phyloP scores from a whole-genome alignment of 345 rosid genomes.

The Sisymbrium altissimum region DNA sequence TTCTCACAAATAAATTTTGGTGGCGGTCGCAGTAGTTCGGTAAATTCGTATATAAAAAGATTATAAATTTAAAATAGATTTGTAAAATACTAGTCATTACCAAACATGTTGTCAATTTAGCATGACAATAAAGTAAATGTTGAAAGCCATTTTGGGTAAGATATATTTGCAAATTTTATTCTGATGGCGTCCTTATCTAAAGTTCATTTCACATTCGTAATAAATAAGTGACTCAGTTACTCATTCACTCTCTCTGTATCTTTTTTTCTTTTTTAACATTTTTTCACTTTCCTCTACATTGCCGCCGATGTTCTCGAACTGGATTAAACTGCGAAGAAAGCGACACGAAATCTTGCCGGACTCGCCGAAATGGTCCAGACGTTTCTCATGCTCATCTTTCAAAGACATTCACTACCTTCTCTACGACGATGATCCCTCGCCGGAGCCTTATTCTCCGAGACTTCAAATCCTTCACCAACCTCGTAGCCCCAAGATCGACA shows the following conservation, averaged over 20 bases:
- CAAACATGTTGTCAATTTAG: neutral
- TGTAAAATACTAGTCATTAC: neutral
- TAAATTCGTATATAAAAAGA: neutral
- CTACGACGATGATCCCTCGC: neutral
- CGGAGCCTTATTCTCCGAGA: slow-evolving; percentile 29
- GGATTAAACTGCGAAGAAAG: slow-evolving; percentile 34
- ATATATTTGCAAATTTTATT: neutral
- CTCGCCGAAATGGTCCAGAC: slow-evolving; percentile 21
- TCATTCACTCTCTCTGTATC: neutral
- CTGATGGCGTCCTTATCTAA: neutral
- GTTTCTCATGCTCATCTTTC: slow-evolving; percentile 52
- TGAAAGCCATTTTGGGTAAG: neutral
- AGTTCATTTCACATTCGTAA: neutral
- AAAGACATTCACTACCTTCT: slow-evolving; percentile 47
- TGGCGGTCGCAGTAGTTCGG: no score
- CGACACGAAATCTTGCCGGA: slow-evolving; percentile 1
- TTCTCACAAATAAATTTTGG: no score
- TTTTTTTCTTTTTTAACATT: neutral
- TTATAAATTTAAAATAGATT: neutral
- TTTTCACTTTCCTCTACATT: neutral
- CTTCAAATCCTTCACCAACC: slow-evolving; percentile 61
- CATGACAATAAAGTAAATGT: neutral
- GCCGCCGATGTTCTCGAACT: slow-evolving; percentile 43
- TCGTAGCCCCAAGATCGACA: slow-evolving; percentile 39
- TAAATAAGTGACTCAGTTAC: neutral